Evolutionary conservation across 1,284 basidiomycete genomes (phyloP).

Genomic region (Fomitopsis betulina): DNA sequence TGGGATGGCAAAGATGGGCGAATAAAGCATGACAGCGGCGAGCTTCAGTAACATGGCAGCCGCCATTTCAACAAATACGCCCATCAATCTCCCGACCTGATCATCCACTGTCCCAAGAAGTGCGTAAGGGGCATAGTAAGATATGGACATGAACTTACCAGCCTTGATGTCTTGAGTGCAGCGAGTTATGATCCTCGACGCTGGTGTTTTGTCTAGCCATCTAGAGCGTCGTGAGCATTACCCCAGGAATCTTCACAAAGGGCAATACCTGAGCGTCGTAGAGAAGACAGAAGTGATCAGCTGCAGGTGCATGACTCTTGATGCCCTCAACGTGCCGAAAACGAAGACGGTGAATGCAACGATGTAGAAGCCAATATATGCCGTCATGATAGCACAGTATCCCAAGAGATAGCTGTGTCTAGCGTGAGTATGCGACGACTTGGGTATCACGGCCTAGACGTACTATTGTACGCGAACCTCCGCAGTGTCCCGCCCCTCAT

Average conservation of each 20-base stretch:
- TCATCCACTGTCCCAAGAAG: constrained; percentile 23
- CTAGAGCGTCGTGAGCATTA: constrained; percentile 10
- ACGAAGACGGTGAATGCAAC: constrained; percentile 28
- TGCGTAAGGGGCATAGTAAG: neutral
- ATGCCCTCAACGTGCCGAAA: constrained; percentile 41
- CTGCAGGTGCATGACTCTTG: constrained; percentile 45
- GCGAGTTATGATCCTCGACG: constrained; percentile 48
- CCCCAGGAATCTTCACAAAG: constrained; percentile 13
- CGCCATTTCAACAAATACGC: constrained; percentile 19
- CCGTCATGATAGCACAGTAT: constrained; percentile 33
- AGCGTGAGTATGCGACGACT: neutral
- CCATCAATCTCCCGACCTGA: constrained; percentile 23
- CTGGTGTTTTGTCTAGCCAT: constrained; percentile 50
- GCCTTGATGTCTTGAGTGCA: constrained; percentile 57
- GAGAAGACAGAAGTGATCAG: constrained; percentile 50
- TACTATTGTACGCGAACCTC: constrained; percentile 17
- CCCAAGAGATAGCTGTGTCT: constrained; percentile 33
- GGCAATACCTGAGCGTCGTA: constrained; percentile 40
- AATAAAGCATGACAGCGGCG: constrained; percentile 36
- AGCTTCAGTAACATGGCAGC: constrained; percentile 33
- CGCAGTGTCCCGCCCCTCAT: constrained; percentile 16
- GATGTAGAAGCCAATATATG: constrained; percentile 22
- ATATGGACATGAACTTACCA: constrained; percentile 19
- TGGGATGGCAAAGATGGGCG: constrained; percentile 36
- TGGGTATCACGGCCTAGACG: constrained; percentile 2